Evolutionary conservation across 768 basidiomycete species (phyloP), one percentile per base, ranked within the genome.

Genomic region (Psilocybe azurescens): DNA sequence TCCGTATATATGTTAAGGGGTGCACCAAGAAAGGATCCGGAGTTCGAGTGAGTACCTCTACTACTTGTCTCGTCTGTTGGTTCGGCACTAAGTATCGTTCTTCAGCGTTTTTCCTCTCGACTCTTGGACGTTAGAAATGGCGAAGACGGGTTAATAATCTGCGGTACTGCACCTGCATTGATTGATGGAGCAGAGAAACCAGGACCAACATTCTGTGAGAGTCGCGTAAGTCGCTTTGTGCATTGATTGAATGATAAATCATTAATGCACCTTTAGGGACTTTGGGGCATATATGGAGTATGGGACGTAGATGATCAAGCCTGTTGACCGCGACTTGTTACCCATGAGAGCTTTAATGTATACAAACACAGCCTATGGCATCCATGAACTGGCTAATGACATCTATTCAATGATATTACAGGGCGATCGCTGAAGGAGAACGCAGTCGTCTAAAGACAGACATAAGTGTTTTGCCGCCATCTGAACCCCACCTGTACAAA

Each of bases 391-490:
- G 33, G 33, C 11, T 36, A 36, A 7, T 11, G 11, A 3, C 41
- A 44, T 44, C 5, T 44, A 44, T 44, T 44, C n/a, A 11, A 13
- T 44, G 41, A 16, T 44, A 16, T 14, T 44, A 44, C 41, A 44
- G 41, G 11, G 14, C 14, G 14, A 44, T 44, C 9, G 2, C 41
- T 53, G 69, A 76, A 13, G 88, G 89, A 28, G 89, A 89, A 24
- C 87, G 81, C 50, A 91, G 77, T 20, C 89, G 82, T 62, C 89
- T 79, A 72, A 91, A 90, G 10, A 90, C 78, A 14, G 82, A 82
- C 79, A 84, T 88, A 38, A 90, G 66, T 0, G 87, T 90, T 70
- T 84, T 88, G 14, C 89, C 89, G 7, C 89, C 89, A 62, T 89
- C 88, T 0, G 82, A 67, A 11, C 89, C 89, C 89, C 89, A 90